phyloP scores from a whole-genome alignment of 768 basidiomycete genomes.

The Saitozyma podzolica region DNA sequence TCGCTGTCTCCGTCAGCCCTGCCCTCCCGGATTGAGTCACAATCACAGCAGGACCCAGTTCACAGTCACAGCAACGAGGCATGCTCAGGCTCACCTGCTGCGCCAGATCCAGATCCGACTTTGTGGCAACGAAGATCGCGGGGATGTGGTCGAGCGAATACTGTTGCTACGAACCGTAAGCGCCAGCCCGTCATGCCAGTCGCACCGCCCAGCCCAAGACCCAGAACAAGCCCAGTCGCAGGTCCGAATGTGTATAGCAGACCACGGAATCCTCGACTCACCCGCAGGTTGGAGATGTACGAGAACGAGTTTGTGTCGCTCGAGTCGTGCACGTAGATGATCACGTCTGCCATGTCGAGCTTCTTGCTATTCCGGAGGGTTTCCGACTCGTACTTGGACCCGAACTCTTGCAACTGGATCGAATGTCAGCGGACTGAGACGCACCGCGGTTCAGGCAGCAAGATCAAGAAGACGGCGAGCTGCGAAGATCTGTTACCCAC shows the following conservation, averaged over 20 bases:
- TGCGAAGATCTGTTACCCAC: conserved; percentile 59
- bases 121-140: conserved; percentile 96
- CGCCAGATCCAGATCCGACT: conserved; percentile 94
- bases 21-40: no score
- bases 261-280: conserved; percentile 53
- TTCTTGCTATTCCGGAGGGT: conserved; percentile 84
- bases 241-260: no score
- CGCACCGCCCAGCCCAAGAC: neutral
- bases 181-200: neutral
- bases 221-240: no score
- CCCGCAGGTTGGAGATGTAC: conserved; percentile 93
- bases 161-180: conserved; percentile 70
- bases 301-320: conserved; percentile 99
- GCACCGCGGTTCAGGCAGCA: neutral
- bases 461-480: no score
- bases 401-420: conserved; percentile 88
- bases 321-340: conserved; percentile 94
- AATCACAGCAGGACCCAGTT: no score
- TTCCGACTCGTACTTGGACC: conserved; percentile 91
- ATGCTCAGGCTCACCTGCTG: conserved; percentile 55
- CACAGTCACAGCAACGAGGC: no score
- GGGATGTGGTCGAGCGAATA: conserved; percentile 93
- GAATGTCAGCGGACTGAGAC: neutral
- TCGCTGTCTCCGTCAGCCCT: conserved; percentile 58
- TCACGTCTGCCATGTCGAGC: conserved; percentile 87